Base-by-base conservation (phyloP, 2,329 filamentous ascomycete genomes). In the Aureobasidium sp. region DNA sequence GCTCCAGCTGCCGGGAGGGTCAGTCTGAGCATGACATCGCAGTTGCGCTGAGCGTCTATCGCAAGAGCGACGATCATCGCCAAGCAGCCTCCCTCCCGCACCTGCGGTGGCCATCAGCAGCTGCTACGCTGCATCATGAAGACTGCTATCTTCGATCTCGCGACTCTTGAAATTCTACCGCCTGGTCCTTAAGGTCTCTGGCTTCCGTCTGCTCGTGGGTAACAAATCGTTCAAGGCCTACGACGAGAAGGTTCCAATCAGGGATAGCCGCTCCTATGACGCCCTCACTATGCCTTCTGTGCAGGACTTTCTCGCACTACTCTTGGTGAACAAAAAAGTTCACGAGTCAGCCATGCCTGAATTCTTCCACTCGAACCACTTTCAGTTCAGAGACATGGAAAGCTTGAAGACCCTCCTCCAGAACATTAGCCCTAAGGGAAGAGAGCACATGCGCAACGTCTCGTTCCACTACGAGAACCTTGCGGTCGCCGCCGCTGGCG, bases 261-360 rank as follows among this genome's bases (percentile, higher is more conserved):
- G 57, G 57, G 32, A 29, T 4, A 21, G 16, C 21, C 15, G 10
- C 3, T 5, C 21, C 11, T 42, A 58, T 13, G 16, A 49, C 15
- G 25, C n/a, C 16, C 15, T 34, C 21, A 34, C 16, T 2, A 49
- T 59, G 44, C 57, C 57, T 4, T 25, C 25, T 4, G 3, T 41
- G 6, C 16, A 16, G 13, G 30, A 29, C 15, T 58, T 63, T 13
- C 48, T 64, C 9, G 57, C 65, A 15, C 21, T 67, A 4, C 63
- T 68, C n/a, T 49, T 48, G 7, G 63, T 65, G 25, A 66, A 62
- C 62, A 67, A 67, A 58, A 63, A 67, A 29, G 63, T 67, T 16
- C 59, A 61, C 37, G 42, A 55, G 5, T 65, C 67, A 37, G 64
- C 67, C 6, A 64, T 62, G 36, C 42, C 47, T 5, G 57, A 63